A percentile compares a stretch with the other conserved stretches of the same genome.
Evolutionary conservation across 1,284 basidiomycete species (phyloP).

Genomic region (Malassezia sp.): DNA sequence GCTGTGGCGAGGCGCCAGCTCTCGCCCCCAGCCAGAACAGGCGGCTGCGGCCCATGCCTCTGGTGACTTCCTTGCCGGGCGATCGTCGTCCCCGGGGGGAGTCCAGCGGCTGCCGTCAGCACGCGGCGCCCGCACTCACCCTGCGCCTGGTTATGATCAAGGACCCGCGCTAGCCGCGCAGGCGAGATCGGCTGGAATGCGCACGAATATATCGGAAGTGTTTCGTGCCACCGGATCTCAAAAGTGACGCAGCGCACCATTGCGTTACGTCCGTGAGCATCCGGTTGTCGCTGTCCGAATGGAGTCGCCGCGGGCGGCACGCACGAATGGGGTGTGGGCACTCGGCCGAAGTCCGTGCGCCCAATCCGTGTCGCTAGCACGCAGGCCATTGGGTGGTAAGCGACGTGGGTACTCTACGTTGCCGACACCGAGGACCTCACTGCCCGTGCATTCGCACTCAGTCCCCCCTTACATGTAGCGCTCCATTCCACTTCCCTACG

Average conservation of each 20-base stretch:
- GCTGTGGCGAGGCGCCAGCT: slow-evolving; percentile 83
- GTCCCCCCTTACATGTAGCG: too few relatives aligned
- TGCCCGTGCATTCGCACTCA: too few relatives aligned
- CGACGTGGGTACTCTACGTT: too few relatives aligned
- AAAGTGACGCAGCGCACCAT: slow-evolving; percentile 45
- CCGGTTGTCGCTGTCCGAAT: too few relatives aligned
- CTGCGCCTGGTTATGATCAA: slow-evolving; percentile 42
- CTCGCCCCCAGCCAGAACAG: slow-evolving; percentile 47
- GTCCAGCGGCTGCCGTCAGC: slow-evolving; percentile 24
- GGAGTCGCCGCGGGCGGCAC: too few relatives aligned
- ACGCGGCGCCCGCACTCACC: slow-evolving; percentile 7
- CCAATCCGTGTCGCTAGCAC: too few relatives aligned
- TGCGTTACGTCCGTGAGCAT: too few relatives aligned
- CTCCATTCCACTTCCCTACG: too few relatives aligned
- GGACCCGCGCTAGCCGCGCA: slow-evolving; percentile 30
- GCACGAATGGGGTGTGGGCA: too few relatives aligned
- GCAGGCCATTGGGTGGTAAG: too few relatives aligned
- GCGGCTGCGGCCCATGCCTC: slow-evolving; percentile 14
- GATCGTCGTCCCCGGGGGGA: slow-evolving; percentile 32
- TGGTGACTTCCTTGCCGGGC: slow-evolving; percentile 16
- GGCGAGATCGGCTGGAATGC: slow-evolving; percentile 38
- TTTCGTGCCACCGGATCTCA: slow-evolving; percentile 46
- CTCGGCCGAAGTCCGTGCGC: too few relatives aligned
- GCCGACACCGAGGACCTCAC: too few relatives aligned
- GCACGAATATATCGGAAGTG: slow-evolving; percentile 44